Conservation (phyloP, 352 stramenopile genomes). For the Pythium phragmiticola region DNA sequence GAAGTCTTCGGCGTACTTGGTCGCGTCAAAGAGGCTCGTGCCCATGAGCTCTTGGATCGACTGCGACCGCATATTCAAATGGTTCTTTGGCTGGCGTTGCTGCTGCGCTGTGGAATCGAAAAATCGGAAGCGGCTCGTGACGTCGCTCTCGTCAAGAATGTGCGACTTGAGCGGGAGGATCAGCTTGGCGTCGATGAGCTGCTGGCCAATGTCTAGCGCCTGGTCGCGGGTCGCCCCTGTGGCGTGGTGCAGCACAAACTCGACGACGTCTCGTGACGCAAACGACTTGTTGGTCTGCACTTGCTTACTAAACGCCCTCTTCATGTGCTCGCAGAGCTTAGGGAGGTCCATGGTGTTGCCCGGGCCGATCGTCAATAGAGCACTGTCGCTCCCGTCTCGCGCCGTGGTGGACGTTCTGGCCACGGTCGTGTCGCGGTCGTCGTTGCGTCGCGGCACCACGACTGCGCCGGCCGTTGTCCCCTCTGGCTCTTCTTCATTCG, state of each 20-base stretch:
- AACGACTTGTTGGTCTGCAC: slow-evolving; percentile 80
- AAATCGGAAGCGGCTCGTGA: slow-evolving; percentile 57
- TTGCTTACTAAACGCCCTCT: slow-evolving; percentile 65
- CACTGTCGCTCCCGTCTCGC: neutral
- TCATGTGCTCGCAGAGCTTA: slow-evolving; percentile 69
- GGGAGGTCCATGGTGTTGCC: slow-evolving; percentile 50
- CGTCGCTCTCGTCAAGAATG: slow-evolving; percentile 62
- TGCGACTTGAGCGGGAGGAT: slow-evolving; percentile 77
- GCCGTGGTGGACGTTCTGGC: neutral
- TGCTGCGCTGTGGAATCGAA: slow-evolving; percentile 42
- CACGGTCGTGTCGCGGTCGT: neutral
- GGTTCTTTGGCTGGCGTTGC: slow-evolving; percentile 65
- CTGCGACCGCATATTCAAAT: slow-evolving; percentile 59
- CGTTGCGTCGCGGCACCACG: neutral
- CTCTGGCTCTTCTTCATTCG: slow-evolving; percentile 9
- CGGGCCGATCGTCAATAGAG: slow-evolving; percentile 24
- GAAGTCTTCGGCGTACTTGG: slow-evolving; percentile 79
- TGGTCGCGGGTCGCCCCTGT: slow-evolving; percentile 34
- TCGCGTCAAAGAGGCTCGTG: slow-evolving; percentile 57
- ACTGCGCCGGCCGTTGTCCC: neutral
- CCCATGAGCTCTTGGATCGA: slow-evolving; percentile 85
- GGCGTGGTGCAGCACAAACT: slow-evolving; percentile 56
- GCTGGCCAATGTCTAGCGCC: slow-evolving; percentile 58
- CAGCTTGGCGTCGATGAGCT: slow-evolving; percentile 67
- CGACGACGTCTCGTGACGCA: slow-evolving; percentile 57